These are phyloP conservation scores for Candida sonorensis DNA, from an alignment of 805 yeast genomes.

Conservation along the genomic window DNA sequence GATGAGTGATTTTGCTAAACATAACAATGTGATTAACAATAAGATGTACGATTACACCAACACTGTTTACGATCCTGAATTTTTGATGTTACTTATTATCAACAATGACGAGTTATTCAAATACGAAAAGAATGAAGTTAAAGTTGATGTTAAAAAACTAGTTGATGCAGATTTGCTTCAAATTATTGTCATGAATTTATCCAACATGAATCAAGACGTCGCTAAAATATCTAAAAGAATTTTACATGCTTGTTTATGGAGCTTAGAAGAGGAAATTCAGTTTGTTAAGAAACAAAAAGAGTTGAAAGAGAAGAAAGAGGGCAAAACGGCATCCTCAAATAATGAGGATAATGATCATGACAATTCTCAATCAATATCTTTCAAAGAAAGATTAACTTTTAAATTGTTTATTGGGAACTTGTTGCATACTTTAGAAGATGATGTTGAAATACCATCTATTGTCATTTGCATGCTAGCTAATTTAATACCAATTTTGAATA, in stretches of 20 bases:
- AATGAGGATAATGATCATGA: background rate
- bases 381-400: conserved; percentile 51
- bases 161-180: conserved; percentile 52
- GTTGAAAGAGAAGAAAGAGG: conserved; percentile 7
- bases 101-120: conserved; percentile 60
- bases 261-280: conserved; percentile 33
- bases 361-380: conserved; percentile 17
- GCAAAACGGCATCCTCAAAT: conserved; percentile 1
- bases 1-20: conserved; percentile 25
- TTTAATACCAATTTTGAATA: conserved; percentile 47
- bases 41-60: conserved; percentile 20
- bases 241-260: conserved; percentile 36
- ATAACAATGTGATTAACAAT: conserved; percentile 11
- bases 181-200: conserved; percentile 39
- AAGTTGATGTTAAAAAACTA: conserved; percentile 48
- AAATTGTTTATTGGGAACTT: conserved; percentile 47
- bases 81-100: conserved; percentile 52
- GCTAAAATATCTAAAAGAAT: conserved; percentile 35
- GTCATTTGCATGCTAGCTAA: conserved; percentile 51
- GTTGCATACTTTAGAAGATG: conserved; percentile 28
- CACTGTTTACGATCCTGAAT: conserved; percentile 60
- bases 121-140: conserved; percentile 14
- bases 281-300: conserved; percentile 15
- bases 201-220: conserved; percentile 26
- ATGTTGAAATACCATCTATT: conserved; percentile 34